These are phyloP conservation scores for Thermothielavioides terrestris DNA, from an alignment of 495 filamentous ascomycete species.

Conservation along the genomic window DNA sequence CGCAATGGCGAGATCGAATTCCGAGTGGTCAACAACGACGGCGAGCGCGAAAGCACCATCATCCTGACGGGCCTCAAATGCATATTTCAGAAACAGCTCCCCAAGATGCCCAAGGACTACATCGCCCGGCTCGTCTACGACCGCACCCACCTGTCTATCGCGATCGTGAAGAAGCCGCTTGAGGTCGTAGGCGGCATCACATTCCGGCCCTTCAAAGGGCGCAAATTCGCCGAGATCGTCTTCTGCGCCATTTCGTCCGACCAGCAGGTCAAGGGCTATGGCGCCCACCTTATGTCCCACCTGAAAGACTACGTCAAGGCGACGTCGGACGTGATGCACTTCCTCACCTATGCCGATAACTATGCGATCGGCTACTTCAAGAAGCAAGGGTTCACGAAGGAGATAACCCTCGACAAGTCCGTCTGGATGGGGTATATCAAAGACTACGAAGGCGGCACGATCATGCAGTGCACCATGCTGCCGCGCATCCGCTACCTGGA, in stretches of 20 bases:
- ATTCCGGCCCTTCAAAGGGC: slow-evolving; percentile 87
- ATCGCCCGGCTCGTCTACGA: slow-evolving; percentile 96
- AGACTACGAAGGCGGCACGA: slow-evolving; percentile 97
- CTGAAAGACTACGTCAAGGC: slow-evolving; percentile 98
- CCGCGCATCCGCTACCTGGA: slow-evolving; percentile 92
- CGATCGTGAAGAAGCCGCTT: slow-evolving; percentile 91
- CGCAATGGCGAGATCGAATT: slow-evolving; percentile 95
- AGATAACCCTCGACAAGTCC: slow-evolving; percentile 82
- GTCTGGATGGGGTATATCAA: slow-evolving; percentile 99
- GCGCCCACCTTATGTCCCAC: slow-evolving; percentile 95
- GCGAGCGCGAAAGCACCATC: slow-evolving; percentile 76
- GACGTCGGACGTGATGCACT: slow-evolving; percentile 93
- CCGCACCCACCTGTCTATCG: slow-evolving; percentile 89
- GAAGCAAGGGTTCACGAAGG: slow-evolving; percentile 98
- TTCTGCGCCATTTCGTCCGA: slow-evolving; percentile 97
- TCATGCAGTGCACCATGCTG: slow-evolving; percentile 99
- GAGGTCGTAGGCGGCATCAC: slow-evolving; percentile 96
- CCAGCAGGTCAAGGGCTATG: slow-evolving; percentile 97
- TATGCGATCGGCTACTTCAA: slow-evolving; percentile 99
- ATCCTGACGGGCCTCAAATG: slow-evolving; percentile 94
- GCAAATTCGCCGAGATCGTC: slow-evolving; percentile 94
- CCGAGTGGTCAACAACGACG: slow-evolving; percentile 95
- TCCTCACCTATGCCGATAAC: slow-evolving; percentile 97
- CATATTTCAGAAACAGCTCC: slow-evolving; percentile 96
- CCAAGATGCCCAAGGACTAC: slow-evolving; percentile 99